These are phyloP conservation scores for Epichloe coenophiala DNA, from an alignment of 2,329 filamentous ascomycete species.

Conservation along the genomic window DNA sequence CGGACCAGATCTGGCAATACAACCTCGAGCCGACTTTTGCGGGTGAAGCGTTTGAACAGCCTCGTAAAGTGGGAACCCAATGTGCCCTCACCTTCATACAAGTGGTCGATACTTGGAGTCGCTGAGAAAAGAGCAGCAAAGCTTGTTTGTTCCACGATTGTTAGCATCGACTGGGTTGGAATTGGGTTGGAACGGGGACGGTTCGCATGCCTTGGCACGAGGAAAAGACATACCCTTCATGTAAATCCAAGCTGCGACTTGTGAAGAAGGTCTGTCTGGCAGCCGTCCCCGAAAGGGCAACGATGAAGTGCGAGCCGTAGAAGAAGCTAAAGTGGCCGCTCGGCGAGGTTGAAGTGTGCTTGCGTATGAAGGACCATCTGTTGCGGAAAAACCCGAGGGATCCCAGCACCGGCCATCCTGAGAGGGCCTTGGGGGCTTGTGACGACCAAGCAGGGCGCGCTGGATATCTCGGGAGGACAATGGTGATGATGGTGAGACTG, in stretches of 20 bases:
- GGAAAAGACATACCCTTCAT: slow-evolving; percentile 22
- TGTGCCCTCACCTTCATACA: slow-evolving; percentile 11
- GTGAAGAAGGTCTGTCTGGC: slow-evolving; percentile 31
- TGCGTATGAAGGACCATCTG: slow-evolving; percentile 29
- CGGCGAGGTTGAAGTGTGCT: slow-evolving; percentile 16
- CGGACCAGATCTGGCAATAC: slow-evolving; percentile 27
- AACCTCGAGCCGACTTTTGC: slow-evolving; percentile 22
- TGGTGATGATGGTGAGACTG: neutral
- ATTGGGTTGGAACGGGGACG: no score
- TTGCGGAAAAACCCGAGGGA: slow-evolving; percentile 31
- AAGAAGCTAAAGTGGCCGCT: slow-evolving; percentile 36
- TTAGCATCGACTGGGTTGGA: no score
- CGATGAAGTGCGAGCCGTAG: slow-evolving; percentile 29
- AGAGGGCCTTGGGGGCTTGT: slow-evolving; percentile 13
- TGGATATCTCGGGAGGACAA: slow-evolving; percentile 1
- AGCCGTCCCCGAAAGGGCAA: slow-evolving; percentile 29
- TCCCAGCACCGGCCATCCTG: slow-evolving; percentile 28
- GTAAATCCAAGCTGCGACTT: slow-evolving; percentile 27
- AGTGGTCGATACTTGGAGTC: slow-evolving; percentile 11
- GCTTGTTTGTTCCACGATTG: slow-evolving; percentile 6
- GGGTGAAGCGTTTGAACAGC: slow-evolving; percentile 21
- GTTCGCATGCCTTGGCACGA: no score
- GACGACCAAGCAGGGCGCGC: slow-evolving; percentile 11
- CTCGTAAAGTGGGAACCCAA: slow-evolving; percentile 12
- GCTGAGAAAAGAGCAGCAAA: slow-evolving; percentile 19